Evolutionary conservation across 768 basidiomycete species (phyloP).

Genomic region (Suillus weaverae): DNA sequence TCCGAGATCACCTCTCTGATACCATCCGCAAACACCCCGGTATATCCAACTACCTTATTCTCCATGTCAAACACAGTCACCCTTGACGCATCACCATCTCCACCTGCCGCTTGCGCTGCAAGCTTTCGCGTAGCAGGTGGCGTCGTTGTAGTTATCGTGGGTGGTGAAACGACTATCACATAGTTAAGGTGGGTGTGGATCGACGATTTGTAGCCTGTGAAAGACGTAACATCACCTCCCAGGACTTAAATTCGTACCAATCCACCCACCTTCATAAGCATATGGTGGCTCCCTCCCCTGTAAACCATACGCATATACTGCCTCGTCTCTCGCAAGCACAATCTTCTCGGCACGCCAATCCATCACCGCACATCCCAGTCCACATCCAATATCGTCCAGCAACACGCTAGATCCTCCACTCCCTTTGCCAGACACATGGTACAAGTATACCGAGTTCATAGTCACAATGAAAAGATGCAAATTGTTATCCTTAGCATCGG

Average conservation of each 20-base stretch:
- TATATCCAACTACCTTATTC: constrained; percentile 88
- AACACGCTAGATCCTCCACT: constrained; percentile 64
- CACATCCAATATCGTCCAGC: constrained; percentile 86
- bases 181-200: constrained; percentile 79
- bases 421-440: constrained; percentile 71
- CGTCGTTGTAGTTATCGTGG: constrained; percentile 60
- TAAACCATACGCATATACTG: constrained; percentile 80
- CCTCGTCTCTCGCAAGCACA: constrained; percentile 87
- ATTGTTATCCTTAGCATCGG: constrained; percentile 30
- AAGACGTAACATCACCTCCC: neutral
- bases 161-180: constrained; percentile 87
- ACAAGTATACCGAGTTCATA: constrained; percentile 74
- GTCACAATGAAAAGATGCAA: constrained; percentile 86
- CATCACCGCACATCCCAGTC: constrained; percentile 81
- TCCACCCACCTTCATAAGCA: constrained; percentile 80
- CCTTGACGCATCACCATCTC: constrained; percentile 62
- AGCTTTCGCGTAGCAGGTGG: constrained; percentile 53
- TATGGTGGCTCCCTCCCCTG: constrained; percentile 84
- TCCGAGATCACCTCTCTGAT: constrained; percentile 81
- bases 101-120: constrained; percentile 20
- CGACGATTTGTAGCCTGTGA: constrained; percentile 55
- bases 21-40: constrained; percentile 77
- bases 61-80: constrained; percentile 89
- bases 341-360: constrained; percentile 73
- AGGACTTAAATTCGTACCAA: neutral